Base-by-base conservation (phyloP, 2,329 filamentous ascomycete species). In the Monosporascus sp. region DNA sequence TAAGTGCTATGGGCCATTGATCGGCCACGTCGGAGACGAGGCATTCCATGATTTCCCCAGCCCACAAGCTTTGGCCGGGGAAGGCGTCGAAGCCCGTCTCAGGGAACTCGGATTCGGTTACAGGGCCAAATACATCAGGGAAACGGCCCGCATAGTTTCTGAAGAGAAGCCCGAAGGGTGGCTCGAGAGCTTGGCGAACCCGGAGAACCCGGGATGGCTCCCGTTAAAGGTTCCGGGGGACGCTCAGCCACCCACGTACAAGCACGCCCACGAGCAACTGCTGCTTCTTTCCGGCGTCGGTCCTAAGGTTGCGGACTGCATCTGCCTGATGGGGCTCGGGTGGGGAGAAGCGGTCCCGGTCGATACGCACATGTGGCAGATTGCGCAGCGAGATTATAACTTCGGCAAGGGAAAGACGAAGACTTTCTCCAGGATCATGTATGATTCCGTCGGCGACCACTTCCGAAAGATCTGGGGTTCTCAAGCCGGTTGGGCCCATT, bases 291-390 rank as follows among this genome's bases (percentile, higher is more conserved):
- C 91, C 53, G 94, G 94, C 1, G 95, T 99, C 6, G 94, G 94
- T 0, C 94, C 95, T 1, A 99, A 99, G 70, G 94, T 99, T 1
- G 89, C 94, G 6, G 95, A 99, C 68, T 99, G 95, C 66, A 92
- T 97, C 7, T 96, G 89, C 66, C 75, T 99, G 20, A 97, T 99
- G 88, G 95, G 95, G 0, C 74, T 99, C 15, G 93, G 92, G 27
- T 99, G 95, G 93, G 88, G 88, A 35, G 93, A 97, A 71, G 86
- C 92, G 3, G 92, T 99, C 1, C 94, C 94, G 0, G 89, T 99
- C 35, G 94, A 99, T 70, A 99, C 95, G 1, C 95, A 99, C 72
- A 90, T 99, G 14, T 97, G 92, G 93, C 92, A 97, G 74, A 97
- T 99, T 65, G 95, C 94, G 1, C 90, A 95, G 69, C 81, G 94